Evolutionary conservation across 2,329 filamentous ascomycete genomes (phyloP), one percentile per base, ranked within the genome.

Genomic region (Colletotrichum incanum): DNA sequence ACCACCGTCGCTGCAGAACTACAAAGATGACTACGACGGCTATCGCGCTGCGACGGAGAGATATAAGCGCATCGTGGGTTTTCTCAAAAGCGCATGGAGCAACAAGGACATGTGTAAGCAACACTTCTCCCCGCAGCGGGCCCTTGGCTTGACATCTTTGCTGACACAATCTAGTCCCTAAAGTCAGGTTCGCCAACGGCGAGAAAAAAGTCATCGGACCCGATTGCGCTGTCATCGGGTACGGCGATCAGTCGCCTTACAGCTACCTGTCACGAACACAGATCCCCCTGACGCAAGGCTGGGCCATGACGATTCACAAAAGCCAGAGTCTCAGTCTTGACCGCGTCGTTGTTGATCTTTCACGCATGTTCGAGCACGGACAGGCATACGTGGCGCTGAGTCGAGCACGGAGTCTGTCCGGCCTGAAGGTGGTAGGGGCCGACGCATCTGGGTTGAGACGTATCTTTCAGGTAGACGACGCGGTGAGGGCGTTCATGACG

Each of bases 271-370:
- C 63, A 5, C 52, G 52, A 12, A 65, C 63, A n/a, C 63, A 58
- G n/a, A 58, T 58, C 18, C 63, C 63, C 2, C 52, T 65, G 5
- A 52, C 39, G 5, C 52, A 52, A 0, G 63, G 63, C 4, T 65
- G 63, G 63, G 63, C 63, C 31, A 65, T 65, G 52, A 65, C 63
- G 5, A 65, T 65, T 9, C 63, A 65, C 41, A 65, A 65, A 31
- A 65, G 63, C 52, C 52, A 58, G 8, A 65, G 63, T 39, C 52
- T 65, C 31, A 59, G 55, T 41, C 55, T 58, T 28, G 55, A 58
- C 55, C 55, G 55, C 55, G 55, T 58, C 34, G 55, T 58, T 58
- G 55, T 39, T 58, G 55, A 58, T 58, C 55, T 58, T 23, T 58
- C 34, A 58, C 34, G 34, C 55, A 58, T 12, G 16, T 58, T 41